A percentile compares a stretch with the other conserved stretches of the same genome.
Conservation (phyloP, 176 grass and related monocot species). For the Carex parvula region DNA sequence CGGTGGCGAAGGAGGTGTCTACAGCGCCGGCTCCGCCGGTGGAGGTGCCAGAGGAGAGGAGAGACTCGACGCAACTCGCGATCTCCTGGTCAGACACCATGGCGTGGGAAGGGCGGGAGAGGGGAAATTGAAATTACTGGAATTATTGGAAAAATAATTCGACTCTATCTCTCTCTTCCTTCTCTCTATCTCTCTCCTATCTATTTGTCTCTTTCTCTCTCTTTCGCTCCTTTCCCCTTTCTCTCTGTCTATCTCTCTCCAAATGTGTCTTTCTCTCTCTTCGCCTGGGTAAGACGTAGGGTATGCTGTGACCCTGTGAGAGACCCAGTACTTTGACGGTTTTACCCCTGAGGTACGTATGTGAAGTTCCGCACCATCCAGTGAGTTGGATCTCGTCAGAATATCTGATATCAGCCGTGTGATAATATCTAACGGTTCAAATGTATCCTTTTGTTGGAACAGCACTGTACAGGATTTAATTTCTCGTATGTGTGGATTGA, state of each 20-base stretch:
- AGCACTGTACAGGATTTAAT: neutral
- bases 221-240: neutral
- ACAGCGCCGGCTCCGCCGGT: slow-evolving; percentile 20
- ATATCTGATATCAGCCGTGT: neutral
- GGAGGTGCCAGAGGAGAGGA: slow-evolving; percentile 37
- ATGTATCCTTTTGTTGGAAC: neutral
- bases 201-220: neutral
- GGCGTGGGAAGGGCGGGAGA: slow-evolving; percentile 30
- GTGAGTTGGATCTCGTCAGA: neutral
- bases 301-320: neutral
- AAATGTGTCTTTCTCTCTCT: slow-evolving; percentile 11
- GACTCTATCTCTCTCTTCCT: slow-evolving; percentile 4
- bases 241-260: slow-evolving; percentile 19
- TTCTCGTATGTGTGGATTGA: neutral
- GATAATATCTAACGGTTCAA: neutral
- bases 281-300: neutral
- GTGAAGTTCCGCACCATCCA: neutral
- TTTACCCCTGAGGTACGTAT: neutral
- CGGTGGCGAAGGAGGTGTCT: slow-evolving; percentile 41
- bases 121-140: neutral
- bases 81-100: slow-evolving; percentile 99
- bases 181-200: slow-evolving; percentile 23
- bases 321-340: neutral
- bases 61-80: slow-evolving; percentile 76
- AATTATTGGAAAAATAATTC: slow-evolving; percentile 11